Conservation (phyloP, 345 rosid species). For the Eucalyptus erythrocorys region DNA sequence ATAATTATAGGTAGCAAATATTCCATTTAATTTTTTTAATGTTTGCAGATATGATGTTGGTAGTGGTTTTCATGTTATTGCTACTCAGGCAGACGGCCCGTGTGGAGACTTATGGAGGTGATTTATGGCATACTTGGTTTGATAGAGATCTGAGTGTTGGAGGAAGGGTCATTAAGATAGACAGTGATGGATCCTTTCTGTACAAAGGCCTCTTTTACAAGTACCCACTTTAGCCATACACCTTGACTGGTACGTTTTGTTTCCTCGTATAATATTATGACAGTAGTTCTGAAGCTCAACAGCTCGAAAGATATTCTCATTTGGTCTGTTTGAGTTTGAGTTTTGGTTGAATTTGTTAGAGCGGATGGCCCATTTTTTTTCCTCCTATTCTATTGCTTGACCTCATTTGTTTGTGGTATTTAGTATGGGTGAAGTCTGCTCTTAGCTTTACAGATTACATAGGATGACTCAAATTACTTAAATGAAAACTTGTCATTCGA, state of each 20-base stretch:
- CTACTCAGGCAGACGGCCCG: conserved; percentile 88
- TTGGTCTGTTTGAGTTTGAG: neutral
- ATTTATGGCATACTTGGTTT: conserved; percentile 95
- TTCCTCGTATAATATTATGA: neutral
- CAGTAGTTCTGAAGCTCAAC: neutral
- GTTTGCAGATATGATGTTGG: conserved; percentile 59
- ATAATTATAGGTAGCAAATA: neutral
- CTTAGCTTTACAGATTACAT: neutral
- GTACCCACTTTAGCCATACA: conserved; percentile 83
- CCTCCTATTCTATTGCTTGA: neutral
- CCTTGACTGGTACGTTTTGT: conserved; percentile 45
- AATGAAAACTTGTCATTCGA: neutral
- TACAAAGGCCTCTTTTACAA: conserved; percentile 67
- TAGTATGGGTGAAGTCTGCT: neutral
- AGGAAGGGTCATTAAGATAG: conserved; percentile 64
- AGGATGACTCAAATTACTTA: neutral
- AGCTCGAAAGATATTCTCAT: neutral
- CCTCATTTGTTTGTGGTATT: neutral
- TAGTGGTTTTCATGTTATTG: conserved; percentile 80
- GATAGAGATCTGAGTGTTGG: conserved; percentile 90
- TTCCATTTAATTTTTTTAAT: neutral
- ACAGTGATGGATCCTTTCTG: conserved; percentile 48
- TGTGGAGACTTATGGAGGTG: conserved; percentile 91
- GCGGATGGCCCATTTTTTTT: rapidly evolving
- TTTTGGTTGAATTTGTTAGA: neutral